A percentile compares a stretch with the other conserved stretches of the same genome.
phyloP scores from a whole-genome alignment of 176 grass and related monocot species.

The Eleusine indica region DNA sequence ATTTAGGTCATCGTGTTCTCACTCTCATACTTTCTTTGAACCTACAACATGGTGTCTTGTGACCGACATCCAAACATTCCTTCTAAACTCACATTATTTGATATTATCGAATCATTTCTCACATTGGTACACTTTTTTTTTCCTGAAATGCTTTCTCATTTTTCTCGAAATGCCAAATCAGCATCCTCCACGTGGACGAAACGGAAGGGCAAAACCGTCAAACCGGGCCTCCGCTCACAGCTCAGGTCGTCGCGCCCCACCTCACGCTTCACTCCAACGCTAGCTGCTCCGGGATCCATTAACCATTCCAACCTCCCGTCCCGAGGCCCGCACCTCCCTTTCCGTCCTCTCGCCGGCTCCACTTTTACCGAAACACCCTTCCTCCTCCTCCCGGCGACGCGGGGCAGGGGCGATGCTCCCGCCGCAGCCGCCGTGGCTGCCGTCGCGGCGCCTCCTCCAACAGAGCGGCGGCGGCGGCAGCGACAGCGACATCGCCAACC shows the following conservation, averaged over 20 bases:
- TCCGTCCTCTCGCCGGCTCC: constrained; percentile 29
- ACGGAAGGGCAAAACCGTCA: background rate
- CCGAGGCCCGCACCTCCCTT: background rate
- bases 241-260: background rate
- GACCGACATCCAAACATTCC: too few species aligned
- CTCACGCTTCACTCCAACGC: constrained; percentile 29
- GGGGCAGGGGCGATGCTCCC: constrained; percentile 45
- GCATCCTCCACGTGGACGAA: background rate
- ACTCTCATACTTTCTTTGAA: too few species aligned
- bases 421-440: constrained; percentile 16
- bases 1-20: too few species aligned
- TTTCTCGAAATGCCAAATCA: background rate
- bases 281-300: constrained; percentile 30
- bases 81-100: too few species aligned
- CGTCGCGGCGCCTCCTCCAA: constrained; percentile 53
- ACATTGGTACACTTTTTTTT: too few species aligned
- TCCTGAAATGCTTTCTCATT: too few species aligned
- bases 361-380: constrained; percentile 21
- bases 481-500: background rate
- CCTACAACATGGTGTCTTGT: too few species aligned
- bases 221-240: background rate
- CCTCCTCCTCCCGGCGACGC: background rate
- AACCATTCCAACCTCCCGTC: constrained; percentile 39
- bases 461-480: background rate
- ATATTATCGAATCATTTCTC: too few species aligned